These are phyloP conservation scores for Malbranchea zuffiana DNA, from an alignment of 2,329 filamentous ascomycete genomes.

Conservation along the genomic window DNA sequence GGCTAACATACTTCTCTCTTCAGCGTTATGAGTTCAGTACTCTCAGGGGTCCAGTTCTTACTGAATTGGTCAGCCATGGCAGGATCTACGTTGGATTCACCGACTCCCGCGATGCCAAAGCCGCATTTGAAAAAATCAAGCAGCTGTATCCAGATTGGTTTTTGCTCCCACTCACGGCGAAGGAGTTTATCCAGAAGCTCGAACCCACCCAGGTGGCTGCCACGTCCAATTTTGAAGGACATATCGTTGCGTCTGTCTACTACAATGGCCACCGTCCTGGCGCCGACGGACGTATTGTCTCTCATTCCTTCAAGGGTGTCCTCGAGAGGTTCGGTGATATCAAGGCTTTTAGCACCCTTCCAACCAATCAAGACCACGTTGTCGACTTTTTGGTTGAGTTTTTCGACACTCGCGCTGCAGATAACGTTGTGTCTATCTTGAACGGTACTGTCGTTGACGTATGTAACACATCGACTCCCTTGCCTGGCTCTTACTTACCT, in stretches of 20 bases:
- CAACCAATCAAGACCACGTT: slow-evolving; percentile 21
- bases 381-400: slow-evolving; percentile 32
- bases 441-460: slow-evolving; percentile 29
- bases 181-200: slow-evolving; percentile 35
- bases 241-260: slow-evolving; percentile 43
- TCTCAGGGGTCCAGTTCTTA: slow-evolving; percentile 30
- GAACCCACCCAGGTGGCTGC: slow-evolving; percentile 20
- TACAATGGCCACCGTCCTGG: slow-evolving; percentile 23
- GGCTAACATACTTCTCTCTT: slow-evolving; percentile 12
- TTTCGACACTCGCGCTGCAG: slow-evolving; percentile 28
- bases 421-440: slow-evolving; percentile 27
- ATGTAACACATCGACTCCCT: slow-evolving; percentile 11
- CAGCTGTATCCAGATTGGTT: slow-evolving; percentile 39
- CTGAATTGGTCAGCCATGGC: slow-evolving; percentile 27
- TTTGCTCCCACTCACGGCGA: slow-evolving; percentile 36
- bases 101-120: slow-evolving; percentile 50
- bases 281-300: slow-evolving; percentile 28
- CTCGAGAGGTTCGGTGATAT: slow-evolving; percentile 30
- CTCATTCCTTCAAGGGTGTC: slow-evolving; percentile 37
- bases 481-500: slow-evolving; percentile 1
- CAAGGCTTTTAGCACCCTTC: slow-evolving; percentile 25
- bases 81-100: slow-evolving; percentile 47
- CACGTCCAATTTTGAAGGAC: slow-evolving; percentile 44
- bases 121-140: slow-evolving; percentile 39
- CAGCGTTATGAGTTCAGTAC: slow-evolving; percentile 28